Conservation (phyloP, 2,329 filamentous ascomycete species). For the Periconia sp. region DNA sequence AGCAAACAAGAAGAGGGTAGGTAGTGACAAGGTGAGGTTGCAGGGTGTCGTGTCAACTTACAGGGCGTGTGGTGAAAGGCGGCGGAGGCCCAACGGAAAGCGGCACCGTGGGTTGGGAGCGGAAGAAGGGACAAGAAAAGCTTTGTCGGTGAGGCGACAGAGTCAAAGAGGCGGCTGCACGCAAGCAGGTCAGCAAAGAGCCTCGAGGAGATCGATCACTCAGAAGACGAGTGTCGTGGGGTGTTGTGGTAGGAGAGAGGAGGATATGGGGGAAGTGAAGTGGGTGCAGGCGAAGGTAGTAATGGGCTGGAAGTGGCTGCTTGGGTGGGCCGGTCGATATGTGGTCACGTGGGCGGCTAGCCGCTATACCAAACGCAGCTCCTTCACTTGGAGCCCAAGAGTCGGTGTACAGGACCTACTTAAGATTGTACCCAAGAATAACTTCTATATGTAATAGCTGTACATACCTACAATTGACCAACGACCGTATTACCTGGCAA, state of each 20-base stretch:
- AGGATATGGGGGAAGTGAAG: constrained; percentile 16
- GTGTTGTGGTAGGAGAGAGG: constrained; percentile 11
- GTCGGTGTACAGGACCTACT: not conserved
- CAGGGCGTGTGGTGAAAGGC: constrained; percentile 38
- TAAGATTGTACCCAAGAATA: not conserved
- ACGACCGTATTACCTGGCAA: too few species aligned
- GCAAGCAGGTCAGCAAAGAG: constrained; percentile 27
- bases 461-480: too few species aligned
- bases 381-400: not conserved
- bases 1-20: constrained; percentile 6
- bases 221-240: constrained; percentile 13
- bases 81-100: constrained; percentile 37
- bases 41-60: constrained; percentile 37
- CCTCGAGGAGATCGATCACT: constrained; percentile 30
- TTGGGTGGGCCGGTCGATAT: not conserved
- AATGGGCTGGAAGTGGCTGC: constrained; percentile 13
- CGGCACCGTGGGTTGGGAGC: constrained; percentile 20
- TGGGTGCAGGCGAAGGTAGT: constrained; percentile 4
- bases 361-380: not conserved
- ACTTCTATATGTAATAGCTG: too few species aligned
- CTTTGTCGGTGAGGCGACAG: constrained; percentile 18
- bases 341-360: constrained; percentile 12
- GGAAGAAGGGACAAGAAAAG: constrained; percentile 7
- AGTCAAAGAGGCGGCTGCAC: constrained; percentile 32
- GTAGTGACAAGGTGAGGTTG: constrained; percentile 20